These are phyloP conservation scores for Eudorina sp. DNA, from an alignment of 139 green algal species.

Conservation along the genomic window DNA sequence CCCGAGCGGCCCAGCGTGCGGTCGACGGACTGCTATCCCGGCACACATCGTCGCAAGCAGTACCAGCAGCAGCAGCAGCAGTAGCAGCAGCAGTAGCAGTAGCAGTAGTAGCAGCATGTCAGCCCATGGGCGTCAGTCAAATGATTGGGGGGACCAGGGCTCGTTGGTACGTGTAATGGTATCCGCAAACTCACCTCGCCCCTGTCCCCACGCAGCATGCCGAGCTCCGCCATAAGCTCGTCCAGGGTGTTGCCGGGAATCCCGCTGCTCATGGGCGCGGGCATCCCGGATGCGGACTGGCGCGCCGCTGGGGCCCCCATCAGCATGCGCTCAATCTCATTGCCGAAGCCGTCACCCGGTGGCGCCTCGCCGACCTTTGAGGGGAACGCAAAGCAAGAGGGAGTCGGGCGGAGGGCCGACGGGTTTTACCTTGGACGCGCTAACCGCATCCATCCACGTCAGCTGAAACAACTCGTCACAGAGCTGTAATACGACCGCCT, in stretches of 20 bases:
- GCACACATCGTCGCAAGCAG: not conserved
- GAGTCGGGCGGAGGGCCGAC: too few relatives aligned
- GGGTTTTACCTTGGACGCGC: too few relatives aligned
- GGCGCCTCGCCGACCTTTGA: not conserved
- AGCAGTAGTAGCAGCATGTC: too few relatives aligned
- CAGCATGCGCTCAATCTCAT: constrained; percentile 45
- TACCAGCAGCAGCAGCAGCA: too few relatives aligned
- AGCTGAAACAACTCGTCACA: too few relatives aligned
- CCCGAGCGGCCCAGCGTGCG: not conserved
- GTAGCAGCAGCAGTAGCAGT: too few relatives aligned
- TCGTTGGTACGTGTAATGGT: not conserved
- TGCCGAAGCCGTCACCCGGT: constrained; percentile 25
- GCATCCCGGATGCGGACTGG: not conserved
- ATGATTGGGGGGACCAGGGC: too few relatives aligned
- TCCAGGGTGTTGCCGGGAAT: constrained; percentile 9
- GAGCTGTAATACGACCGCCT: too few relatives aligned
- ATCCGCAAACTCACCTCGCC: constrained; percentile 11
- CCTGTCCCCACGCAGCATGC: constrained; percentile 20
- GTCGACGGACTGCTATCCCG: not conserved
- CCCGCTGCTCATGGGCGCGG: not conserved
- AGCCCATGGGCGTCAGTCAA: too few relatives aligned
- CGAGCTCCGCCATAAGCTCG: constrained; percentile 46
- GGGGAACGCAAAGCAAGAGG: too few relatives aligned
- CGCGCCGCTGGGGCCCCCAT: constrained; percentile 6
- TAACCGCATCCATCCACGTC: too few relatives aligned